A percentile compares a stretch with the other conserved stretches of the same genome.
Evolutionary conservation across 2,329 filamentous ascomycete genomes (phyloP).

Genomic region (Colletotrichum abscissum): DNA sequence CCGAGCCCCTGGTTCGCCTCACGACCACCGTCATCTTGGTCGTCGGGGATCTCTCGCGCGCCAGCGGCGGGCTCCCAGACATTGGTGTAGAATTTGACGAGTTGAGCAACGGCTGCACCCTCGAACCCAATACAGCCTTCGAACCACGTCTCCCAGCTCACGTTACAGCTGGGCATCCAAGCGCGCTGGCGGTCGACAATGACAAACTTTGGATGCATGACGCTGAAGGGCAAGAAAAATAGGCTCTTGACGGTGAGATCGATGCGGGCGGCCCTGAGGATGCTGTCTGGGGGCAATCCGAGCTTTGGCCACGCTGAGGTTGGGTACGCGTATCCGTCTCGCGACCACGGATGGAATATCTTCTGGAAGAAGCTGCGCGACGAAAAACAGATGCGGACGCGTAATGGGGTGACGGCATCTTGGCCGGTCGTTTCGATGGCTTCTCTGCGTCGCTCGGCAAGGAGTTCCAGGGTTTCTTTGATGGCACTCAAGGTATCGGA

Average conservation of each 20-base stretch:
- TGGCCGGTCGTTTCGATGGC: slow-evolving; percentile 44
- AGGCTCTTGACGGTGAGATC: slow-evolving; percentile 80
- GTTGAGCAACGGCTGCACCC: slow-evolving; percentile 69
- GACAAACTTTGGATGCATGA: slow-evolving; percentile 90
- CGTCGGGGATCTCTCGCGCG: slow-evolving; percentile 5
- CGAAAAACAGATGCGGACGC: slow-evolving; percentile 81
- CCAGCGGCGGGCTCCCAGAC: slow-evolving; percentile 67
- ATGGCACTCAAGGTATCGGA: slow-evolving; percentile 72
- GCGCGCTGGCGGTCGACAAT: slow-evolving; percentile 75
- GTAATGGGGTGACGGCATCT: slow-evolving; percentile 50
- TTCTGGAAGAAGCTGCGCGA: slow-evolving; percentile 80
- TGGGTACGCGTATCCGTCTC: slow-evolving; percentile 70
- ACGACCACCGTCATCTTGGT: not conserved
- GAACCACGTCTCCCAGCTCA: slow-evolving; percentile 90
- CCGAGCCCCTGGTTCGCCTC: not conserved
- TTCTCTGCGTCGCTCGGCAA: slow-evolving; percentile 63
- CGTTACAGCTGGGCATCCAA: slow-evolving; percentile 83
- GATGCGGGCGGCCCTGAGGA: slow-evolving; percentile 67
- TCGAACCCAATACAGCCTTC: slow-evolving; percentile 78
- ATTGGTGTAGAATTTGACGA: slow-evolving; percentile 73
- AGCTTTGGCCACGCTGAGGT: slow-evolving; percentile 70
- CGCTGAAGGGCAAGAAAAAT: slow-evolving; percentile 83
- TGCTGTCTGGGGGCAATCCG: slow-evolving; percentile 68
- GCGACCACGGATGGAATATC: slow-evolving; percentile 75
- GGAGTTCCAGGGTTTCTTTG: slow-evolving; percentile 64